These are phyloP conservation scores for Vicia villosa DNA, from an alignment of 306 rosid species.

Conservation along the genomic window DNA sequence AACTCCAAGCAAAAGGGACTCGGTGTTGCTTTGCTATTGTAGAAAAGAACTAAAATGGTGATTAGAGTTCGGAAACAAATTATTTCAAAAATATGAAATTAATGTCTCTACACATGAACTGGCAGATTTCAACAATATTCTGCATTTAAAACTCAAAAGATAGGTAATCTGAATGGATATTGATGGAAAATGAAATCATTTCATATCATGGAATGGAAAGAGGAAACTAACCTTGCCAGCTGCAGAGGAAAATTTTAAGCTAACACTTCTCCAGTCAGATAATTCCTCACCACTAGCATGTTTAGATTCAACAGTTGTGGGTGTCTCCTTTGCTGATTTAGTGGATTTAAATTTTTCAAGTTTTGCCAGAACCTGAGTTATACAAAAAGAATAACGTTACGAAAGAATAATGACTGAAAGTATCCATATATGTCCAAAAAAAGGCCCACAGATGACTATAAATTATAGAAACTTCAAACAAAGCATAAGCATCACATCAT, in stretches of 20 bases:
- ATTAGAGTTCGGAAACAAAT: neutral
- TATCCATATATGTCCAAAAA: neutral
- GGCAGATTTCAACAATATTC: slow-evolving; percentile 1
- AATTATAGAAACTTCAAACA: slow-evolving; percentile 16
- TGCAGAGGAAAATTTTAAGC: slow-evolving; percentile 60
- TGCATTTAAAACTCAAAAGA: slow-evolving; percentile 20
- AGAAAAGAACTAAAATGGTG: neutral
- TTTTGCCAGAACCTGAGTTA: slow-evolving; percentile 71
- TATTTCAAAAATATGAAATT: slow-evolving; percentile 17
- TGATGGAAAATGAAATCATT: slow-evolving; percentile 18
- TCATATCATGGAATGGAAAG: slow-evolving; percentile 7
- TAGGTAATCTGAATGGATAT: neutral
- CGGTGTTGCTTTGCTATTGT: neutral
- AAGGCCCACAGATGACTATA: slow-evolving; percentile 1
- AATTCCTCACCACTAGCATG: slow-evolving; percentile 47
- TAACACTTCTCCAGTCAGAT: slow-evolving; percentile 71
- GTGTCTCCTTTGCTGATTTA: slow-evolving; percentile 44
- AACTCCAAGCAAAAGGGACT: neutral
- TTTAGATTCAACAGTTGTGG: slow-evolving; percentile 42
- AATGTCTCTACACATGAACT: neutral
- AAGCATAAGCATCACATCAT: neutral
- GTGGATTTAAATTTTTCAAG: slow-evolving; percentile 68
- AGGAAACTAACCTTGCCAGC: slow-evolving; percentile 68
- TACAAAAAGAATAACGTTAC: slow-evolving; percentile 1
- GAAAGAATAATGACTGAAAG: slow-evolving; percentile 18